Evolutionary conservation across 495 filamentous ascomycete species (phyloP), one percentile per base, ranked within the genome.

Genomic region (Niebla homalea): DNA sequence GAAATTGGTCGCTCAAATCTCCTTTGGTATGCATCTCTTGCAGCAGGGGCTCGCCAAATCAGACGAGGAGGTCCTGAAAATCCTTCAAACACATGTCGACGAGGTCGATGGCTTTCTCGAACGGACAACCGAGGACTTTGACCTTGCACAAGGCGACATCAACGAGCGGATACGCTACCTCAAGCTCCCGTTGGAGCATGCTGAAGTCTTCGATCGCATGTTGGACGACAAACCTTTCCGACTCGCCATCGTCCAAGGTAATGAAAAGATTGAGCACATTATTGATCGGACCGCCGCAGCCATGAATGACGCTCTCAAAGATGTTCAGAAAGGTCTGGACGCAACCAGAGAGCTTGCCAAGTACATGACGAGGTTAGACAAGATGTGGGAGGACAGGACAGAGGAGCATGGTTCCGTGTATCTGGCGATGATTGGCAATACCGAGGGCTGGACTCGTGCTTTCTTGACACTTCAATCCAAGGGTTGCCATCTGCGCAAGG

Each of bases 71-170:
- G 90, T 96, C 15, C 79, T 95, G 56, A 80, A 77, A 41, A 97
- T 97, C 43, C 76, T 98, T 41, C 87, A 95, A 61, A 78, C 73
- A 18, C 92, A 98, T 64, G 89, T 98, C 41, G 81, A 94, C 61
- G 93, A 96, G 61, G 73, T 97, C 35, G 92, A 98, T 63, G 79
- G 81, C 50, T 96, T 95, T 62, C 66, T 96, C 12, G 85, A 92
- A 57, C 76, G 79, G 32, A 88, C 87, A 0, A 76, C 83, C 11
- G 87, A 92, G 50, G 90, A 96, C 63, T 84, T 97, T 45, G 76
- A 83, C 23, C 67, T 89, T n/a, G 87, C 89, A 5, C 80, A 80
- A 48, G 64, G 75, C 41, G 87, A 94, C 60, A 74, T 94, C 36
- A 70, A 73, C 40, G 83, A 83, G 29, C 75, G 87, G 14, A 77